Conservation (phyloP, 1,284 basidiomycete species). For the Marasmius oreades region DNA sequence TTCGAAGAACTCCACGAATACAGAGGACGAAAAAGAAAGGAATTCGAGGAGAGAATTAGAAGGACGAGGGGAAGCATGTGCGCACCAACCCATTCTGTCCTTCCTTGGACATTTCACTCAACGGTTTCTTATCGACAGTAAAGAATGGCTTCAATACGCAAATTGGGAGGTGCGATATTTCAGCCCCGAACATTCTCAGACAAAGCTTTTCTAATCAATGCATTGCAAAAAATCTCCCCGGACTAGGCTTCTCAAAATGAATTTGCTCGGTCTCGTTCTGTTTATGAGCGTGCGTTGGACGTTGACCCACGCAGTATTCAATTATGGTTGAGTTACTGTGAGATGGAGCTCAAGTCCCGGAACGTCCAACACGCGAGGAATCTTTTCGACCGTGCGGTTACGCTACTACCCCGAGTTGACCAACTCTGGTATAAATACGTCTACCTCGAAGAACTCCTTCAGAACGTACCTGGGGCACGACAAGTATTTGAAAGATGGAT, state of each 20-base stretch:
- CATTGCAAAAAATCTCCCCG: slow-evolving; percentile 14
- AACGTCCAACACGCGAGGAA: slow-evolving; percentile 98
- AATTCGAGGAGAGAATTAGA: slow-evolving; percentile 95
- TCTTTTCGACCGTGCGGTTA: slow-evolving; percentile 94
- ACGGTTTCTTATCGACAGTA: slow-evolving; percentile 37
- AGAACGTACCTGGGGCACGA: slow-evolving; percentile 92
- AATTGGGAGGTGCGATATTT: slow-evolving; percentile 65
- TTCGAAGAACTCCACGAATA: slow-evolving; percentile 98
- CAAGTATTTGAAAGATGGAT: slow-evolving; percentile 99
- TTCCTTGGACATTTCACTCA: slow-evolving; percentile 1
- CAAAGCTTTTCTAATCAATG: neutral
- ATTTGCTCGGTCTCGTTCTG: slow-evolving; percentile 87
- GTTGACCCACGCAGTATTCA: slow-evolving; percentile 88
- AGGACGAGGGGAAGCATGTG: slow-evolving; percentile 86
- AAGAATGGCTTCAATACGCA: slow-evolving; percentile 82
- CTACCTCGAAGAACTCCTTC: slow-evolving; percentile 94
- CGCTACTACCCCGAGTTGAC: slow-evolving; percentile 92
- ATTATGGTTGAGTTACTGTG: slow-evolving; percentile 96
- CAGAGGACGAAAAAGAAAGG: slow-evolving; percentile 89
- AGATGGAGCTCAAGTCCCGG: slow-evolving; percentile 96
- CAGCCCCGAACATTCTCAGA: slow-evolving; percentile 7
- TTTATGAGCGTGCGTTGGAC: slow-evolving; percentile 96
- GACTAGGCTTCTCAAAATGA: slow-evolving; percentile 93
- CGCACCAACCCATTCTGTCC: slow-evolving; percentile 20
- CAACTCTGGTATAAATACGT: slow-evolving; percentile 99